Conservation (phyloP, 139 green algal genomes). For the Chlorokybus atmophyticus region DNA sequence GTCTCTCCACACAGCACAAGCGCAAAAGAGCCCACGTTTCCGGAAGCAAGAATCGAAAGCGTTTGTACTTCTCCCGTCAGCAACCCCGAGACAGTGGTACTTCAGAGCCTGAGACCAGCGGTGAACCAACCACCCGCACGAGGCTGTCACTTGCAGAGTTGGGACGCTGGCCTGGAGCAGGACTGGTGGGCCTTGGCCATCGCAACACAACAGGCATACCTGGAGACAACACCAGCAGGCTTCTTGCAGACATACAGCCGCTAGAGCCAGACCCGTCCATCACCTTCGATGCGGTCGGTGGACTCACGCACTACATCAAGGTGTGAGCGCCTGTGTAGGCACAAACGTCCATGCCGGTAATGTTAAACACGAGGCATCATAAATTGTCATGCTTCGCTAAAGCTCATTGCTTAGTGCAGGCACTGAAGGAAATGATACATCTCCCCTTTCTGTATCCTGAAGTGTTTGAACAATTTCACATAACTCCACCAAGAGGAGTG, state of each 20-base stretch:
- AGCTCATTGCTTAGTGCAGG: too few species aligned
- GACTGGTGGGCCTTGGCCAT: conserved; percentile 13
- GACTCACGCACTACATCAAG: conserved; percentile 74
- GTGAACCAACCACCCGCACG: neutral
- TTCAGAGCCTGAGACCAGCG: neutral
- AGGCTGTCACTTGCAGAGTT: neutral
- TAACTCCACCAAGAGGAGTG: conserved; percentile 71
- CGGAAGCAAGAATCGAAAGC: too few species aligned
- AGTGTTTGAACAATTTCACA: conserved; percentile 73
- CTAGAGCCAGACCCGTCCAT: conserved; percentile 71
- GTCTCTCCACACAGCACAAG: too few species aligned
- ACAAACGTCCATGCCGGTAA: too few species aligned
- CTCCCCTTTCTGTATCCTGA: conserved; percentile 88
- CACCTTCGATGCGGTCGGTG: conserved; percentile 73
- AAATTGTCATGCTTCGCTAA: too few species aligned
- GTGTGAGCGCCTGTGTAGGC: too few species aligned
- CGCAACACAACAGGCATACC: too few species aligned
- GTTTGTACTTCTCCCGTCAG: neutral
- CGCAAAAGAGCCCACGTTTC: too few species aligned
- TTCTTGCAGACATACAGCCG: conserved; percentile 56
- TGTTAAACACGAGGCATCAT: too few species aligned
- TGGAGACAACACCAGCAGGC: conserved; percentile 27
- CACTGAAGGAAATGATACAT: conserved; percentile 95
- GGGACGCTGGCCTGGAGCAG: neutral
- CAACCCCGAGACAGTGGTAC: neutral